Evolutionary conservation across 306 rosid species (phyloP).

Genomic region (Cyclanthera cordifolia): DNA sequence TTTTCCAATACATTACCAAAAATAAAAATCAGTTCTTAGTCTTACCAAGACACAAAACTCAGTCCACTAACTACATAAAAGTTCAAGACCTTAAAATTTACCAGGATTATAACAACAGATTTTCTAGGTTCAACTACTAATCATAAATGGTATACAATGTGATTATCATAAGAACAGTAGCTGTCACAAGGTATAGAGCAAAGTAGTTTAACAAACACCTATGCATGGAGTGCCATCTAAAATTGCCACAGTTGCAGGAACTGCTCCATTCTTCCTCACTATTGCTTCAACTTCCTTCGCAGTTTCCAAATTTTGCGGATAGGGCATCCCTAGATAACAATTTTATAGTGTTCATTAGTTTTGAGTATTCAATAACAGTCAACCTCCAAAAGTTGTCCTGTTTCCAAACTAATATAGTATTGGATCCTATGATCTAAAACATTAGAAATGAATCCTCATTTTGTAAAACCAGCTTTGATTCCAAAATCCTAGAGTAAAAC

Average conservation of each 20-base stretch:
- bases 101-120: background rate
- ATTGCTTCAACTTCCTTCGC: slow-evolving; percentile 70
- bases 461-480: background rate
- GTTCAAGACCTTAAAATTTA: background rate
- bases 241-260: slow-evolving; percentile 94
- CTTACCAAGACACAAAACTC: background rate
- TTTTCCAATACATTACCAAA: background rate
- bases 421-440: background rate
- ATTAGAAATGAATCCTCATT: background rate
- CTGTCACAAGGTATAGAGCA: background rate
- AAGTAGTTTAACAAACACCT: slow-evolving; percentile 34
- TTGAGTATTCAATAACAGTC: background rate
- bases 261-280: slow-evolving; percentile 69
- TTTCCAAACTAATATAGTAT: background rate
- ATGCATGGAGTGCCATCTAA: slow-evolving; percentile 73
- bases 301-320: slow-evolving; percentile 76
- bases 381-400: background rate
- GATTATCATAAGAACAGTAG: background rate
- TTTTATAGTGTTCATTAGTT: background rate
- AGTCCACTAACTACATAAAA: background rate
- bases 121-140: background rate
- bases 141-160: background rate
- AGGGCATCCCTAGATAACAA: slow-evolving; percentile 70
- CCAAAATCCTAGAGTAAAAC: background rate
- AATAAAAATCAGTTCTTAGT: background rate